Evolutionary conservation across 305 asterid species (phyloP), one percentile per base, ranked within the genome.

Genomic region (Fraxinus platypoda): DNA sequence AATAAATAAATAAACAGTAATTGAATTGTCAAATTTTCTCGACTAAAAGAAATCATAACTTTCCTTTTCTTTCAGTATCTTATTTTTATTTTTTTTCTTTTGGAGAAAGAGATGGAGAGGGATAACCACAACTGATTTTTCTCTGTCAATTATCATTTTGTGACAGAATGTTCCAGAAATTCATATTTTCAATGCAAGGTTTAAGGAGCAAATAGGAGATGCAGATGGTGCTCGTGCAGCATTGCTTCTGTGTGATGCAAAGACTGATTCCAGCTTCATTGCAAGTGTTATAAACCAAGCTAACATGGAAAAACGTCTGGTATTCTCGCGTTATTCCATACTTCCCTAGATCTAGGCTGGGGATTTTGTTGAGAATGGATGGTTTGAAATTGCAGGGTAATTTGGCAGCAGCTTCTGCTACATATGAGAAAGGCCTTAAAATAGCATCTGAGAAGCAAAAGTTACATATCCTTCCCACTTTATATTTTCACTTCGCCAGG

Each of bases 221-320:
- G 78, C 79, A 19, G 35, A 82, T 79, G 95, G 95, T 84, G 98
- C 97, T n/a, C 91, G 87, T 78, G 88, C 90, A 77, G 95, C 95
- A 70, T 84, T 91, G 87, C 84, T 81, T 86, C 86, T 76, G 73
- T 87, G 84, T 74, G 87, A 85, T 77, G 75, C 86, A 77, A 86
- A 85, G 87, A 85, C 90, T 80, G 93, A 90, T 81, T 89, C 89
- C 79, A 83, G 81, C 88, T 91, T 90, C 85, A 84, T 90, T 66
- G 89, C 85, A 79, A 87, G 84, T 38, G 86, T 87, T 79, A 85
- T 84, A 76, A 86, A 88, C 75, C 91, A 83, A 89, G 97, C 97
- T 75, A 95, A 94, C 89, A 85, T 94, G 87, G 95, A 92, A 91
- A 94, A 93, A 79, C 98, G 98, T 64, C 86, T 87, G 94, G 98